Evolutionary conservation across 306 rosid genomes (phyloP), one percentile per base, ranked within the genome.

Genomic region (Cicer arietinum): DNA sequence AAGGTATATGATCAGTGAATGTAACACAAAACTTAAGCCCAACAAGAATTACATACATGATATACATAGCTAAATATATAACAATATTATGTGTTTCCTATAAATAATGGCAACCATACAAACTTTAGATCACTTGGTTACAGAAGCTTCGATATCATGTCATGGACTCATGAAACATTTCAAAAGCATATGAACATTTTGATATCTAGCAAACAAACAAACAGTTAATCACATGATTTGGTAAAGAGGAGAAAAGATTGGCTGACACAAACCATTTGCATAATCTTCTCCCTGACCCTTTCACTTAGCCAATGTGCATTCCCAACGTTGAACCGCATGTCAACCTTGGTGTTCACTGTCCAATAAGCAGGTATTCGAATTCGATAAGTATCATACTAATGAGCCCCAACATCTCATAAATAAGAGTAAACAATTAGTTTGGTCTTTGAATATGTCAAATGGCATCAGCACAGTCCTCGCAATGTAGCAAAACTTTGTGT

Each of bases 341-440:
- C 98, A 77, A 94, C 97, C 94, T 94, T 90, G 14, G 97, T 94
- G 77, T 91, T 94, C 88, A 94, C 98, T 90, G 92, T 57, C 53
- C 77, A 70, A 71, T 45, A 44, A 79, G 48, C 13, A 77, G 9
- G 14, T 30, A 44, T 25, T 17, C 10, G 42, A 58, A 20, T 10
- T 9, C 14, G 22, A 67, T 35, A 47, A 78, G 25, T 8, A 48
- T 10, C 57, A 44, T n/a, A 50, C 53, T 10, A 77, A 47, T 44
- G 0, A 71, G 50, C 13, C 51, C 62, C 70, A 86, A 17, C 41
- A 47, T 39, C 44, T 13, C 48, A 41, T 1, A 73, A 54, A 25
- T 25, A 25, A 25, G 35, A 25, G 35, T 25, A 25, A 25, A 25
- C 35, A 25, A 25, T 25, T 25, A 25, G 35, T 25, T 25, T 25